Evolutionary conservation across 75 land plant genomes (phyloP), one percentile per base, ranked within the genome.

Genomic region (Picea glauca): DNA sequence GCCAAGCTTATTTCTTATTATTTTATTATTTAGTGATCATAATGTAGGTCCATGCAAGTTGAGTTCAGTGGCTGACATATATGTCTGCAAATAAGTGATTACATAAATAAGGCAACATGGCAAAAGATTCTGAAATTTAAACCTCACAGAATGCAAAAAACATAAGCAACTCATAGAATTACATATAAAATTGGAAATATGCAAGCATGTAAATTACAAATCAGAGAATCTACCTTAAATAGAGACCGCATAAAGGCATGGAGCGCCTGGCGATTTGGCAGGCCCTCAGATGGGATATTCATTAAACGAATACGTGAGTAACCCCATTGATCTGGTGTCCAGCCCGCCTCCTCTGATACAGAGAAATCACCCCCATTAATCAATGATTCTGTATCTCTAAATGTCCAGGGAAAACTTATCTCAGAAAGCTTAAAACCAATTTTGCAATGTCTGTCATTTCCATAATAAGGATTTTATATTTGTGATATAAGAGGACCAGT

Each of bases 311-410:
- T 86, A 13, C 91, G 80, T 68, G 95, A 88, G 80, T 89, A 83
- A 14, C 93, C 92, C 77, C 81, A 85, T 67, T 98, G 98, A 62
- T 98, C 99, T 75, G 92, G 93, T 17, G 91, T 88, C 99, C 98
- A 98, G 8, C 99, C 99, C 72, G 99, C 98, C 60, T 93, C 98
- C 74, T 84, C 99, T 98, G 79, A 57, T 76, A 46, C 30, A 75
- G 78, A 33, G 81, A 50, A 83, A 7, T 14, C 15, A 80, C 33
- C 30, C 33, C 1, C 21, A 17, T 23, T 23, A 68, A 23, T 66
- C 54, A 70, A 43, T 20, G n/a, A 20, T 20, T 70, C 8, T 70
- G 9, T 70, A 20, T 5, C 46, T 70, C 3, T 20, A 70, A 13
- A 43, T 70, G n/a, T 35, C 54, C 73, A 8, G 46, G 54, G 14